Base-by-base conservation (phyloP, 441 rosid genomes). In the Pelargonium myrrhifolium region DNA sequence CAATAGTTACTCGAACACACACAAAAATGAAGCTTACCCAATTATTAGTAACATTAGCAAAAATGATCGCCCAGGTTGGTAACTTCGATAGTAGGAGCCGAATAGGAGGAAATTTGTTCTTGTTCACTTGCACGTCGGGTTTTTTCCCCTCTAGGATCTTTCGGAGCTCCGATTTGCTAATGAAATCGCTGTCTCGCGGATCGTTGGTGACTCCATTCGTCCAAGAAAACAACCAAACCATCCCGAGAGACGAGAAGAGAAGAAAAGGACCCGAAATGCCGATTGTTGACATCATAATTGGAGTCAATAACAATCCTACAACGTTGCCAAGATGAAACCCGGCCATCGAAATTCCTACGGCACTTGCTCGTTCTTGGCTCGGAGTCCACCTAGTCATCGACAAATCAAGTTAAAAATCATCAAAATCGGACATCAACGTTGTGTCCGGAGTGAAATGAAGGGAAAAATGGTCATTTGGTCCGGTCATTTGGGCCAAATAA, bases 241-340 rank as follows among this genome's bases (percentile, higher is more conserved):
- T 10, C 20, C 97, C 96, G 3, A 91, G 81, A 9, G 90, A 74
- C 0, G 96, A 79, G 77, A 94, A 92, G 71, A 94, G 80, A 67
- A 88, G 49, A 70, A 89, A 94, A 37, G 99, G 97, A 45, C 96
- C 91, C 59, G 84, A 76, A 53, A 94, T 77, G 49, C 97, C 96
- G 6, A 78, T 43, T 0, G 91, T 78, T 64, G 97, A 78, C 69
- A 89, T 63, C 97, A 91, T 77, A 35, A 88, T 64, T 2, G 99
- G 99, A 45, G 99, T 84, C 68, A 90, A 72, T 61, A 91, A 22
- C 26, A 94, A 72, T 62, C 99, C 99, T 11, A 74, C 74, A 0
- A 92, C 97, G 35, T 89, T 91, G 47, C 99, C 99, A 0, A 92
- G 83, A 82, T 94, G 99, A 80, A 94, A 94, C 64, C 99, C 99